A percentile compares a stretch with the other conserved stretches of the same genome.
These are phyloP conservation scores for Papiliotrema fonsecae DNA, from an alignment of 1,284 basidiomycete genomes.

Conservation along the genomic window DNA sequence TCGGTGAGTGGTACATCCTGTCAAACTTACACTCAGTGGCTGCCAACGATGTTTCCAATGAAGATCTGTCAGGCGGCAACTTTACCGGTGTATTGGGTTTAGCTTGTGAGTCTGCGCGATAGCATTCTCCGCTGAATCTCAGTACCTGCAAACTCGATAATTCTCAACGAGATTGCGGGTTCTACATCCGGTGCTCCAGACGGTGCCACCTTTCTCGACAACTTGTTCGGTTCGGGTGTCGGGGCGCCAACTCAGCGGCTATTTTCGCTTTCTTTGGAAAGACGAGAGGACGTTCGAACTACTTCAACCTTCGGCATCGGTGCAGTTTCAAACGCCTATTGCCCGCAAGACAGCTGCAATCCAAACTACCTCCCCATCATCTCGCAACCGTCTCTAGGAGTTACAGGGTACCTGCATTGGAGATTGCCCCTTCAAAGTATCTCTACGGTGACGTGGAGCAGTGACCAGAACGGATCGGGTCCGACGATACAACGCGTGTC, in stretches of 20 bases:
- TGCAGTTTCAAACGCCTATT: constrained; percentile 23
- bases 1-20: constrained; percentile 21
- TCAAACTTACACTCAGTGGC: constrained; percentile 18
- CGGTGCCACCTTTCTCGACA: constrained; percentile 48
- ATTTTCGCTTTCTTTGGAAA: constrained; percentile 40
- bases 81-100: constrained; percentile 44
- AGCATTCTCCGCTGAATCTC: not conserved
- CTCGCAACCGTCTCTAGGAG: constrained; percentile 35
- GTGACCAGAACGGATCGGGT: constrained; percentile 23
- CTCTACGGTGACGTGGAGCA: constrained; percentile 22
- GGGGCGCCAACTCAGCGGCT: constrained; percentile 40
- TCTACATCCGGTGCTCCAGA: constrained; percentile 43
- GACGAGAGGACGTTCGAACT: constrained; percentile 43
- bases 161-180: constrained; percentile 37
- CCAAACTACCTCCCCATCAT: constrained; percentile 39
- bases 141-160: constrained; percentile 44
- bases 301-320: constrained; percentile 40
- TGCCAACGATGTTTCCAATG: constrained; percentile 30
- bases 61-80: constrained; percentile 38
- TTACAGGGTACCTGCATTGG: constrained; percentile 42
- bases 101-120: constrained; percentile 23
- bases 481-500: constrained; percentile 17
- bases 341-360: constrained; percentile 32
- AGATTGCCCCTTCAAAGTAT: constrained; percentile 29
- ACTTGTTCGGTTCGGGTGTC: constrained; percentile 43